phyloP scores from a whole-genome alignment of 2,329 filamentous ascomycete species.

The Fusarium coffeatum region DNA sequence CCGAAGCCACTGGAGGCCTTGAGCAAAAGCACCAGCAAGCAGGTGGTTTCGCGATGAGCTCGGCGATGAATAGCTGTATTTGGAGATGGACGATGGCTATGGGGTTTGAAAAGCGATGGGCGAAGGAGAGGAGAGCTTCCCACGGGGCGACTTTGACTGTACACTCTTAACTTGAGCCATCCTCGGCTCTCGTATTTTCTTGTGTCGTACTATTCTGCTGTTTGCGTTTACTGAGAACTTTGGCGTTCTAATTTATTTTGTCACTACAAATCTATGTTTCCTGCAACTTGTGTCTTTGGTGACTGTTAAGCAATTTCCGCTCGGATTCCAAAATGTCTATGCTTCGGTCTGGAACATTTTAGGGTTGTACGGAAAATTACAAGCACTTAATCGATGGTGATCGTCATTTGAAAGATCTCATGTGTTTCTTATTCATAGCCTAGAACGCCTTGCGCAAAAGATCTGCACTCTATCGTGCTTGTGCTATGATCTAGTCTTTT shows the following conservation, averaged over 20 bases:
- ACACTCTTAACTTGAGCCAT: constrained; percentile 42
- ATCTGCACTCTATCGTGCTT: constrained; percentile 11
- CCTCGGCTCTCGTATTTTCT: constrained; percentile 39
- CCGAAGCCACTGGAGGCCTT: background rate
- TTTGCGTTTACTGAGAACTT: constrained; percentile 39
- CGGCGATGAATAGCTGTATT: background rate
- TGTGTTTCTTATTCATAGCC: constrained; percentile 18
- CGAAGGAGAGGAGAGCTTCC: constrained; percentile 19
- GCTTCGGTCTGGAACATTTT: background rate
- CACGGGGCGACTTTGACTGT: constrained; percentile 39
- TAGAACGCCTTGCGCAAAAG: constrained; percentile 33
- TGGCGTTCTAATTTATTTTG: constrained; percentile 31
- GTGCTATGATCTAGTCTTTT: constrained; percentile 2
- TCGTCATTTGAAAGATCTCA: constrained; percentile 1
- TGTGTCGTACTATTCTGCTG: constrained; percentile 35
- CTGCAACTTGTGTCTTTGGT: background rate
- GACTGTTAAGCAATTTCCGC: background rate
- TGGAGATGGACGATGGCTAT: constrained; percentile 9
- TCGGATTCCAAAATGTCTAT: background rate
- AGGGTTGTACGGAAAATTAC: background rate
- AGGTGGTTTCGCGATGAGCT: background rate
- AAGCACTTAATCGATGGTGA: background rate
- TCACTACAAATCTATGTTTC: constrained; percentile 8
- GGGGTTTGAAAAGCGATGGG: constrained; percentile 32
- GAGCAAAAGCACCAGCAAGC: background rate